A percentile compares a stretch with the other conserved stretches of the same genome.
These are phyloP conservation scores for Metahyphopichia silvanorum DNA, from an alignment of 805 yeast species.

Conservation along the genomic window DNA sequence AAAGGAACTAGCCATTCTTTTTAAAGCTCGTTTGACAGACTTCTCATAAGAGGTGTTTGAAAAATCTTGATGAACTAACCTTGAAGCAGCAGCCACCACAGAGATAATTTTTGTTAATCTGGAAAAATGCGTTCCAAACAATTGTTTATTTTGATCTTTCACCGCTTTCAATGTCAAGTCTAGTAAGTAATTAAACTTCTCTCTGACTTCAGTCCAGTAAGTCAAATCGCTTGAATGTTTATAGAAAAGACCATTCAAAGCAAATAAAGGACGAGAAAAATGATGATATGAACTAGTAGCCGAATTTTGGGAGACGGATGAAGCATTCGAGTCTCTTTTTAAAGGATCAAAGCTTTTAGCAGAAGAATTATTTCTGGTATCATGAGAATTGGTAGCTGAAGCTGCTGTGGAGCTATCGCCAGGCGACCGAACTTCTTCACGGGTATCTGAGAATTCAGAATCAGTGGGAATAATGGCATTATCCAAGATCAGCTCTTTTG, in stretches of 20 bases:
- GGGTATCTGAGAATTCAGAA: background rate
- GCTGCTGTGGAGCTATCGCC: background rate
- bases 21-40: slow-evolving; percentile 47
- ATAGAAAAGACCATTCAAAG: slow-evolving; percentile 47
- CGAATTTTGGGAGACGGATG: slow-evolving; percentile 25
- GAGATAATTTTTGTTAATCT: slow-evolving; percentile 52
- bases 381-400: background rate
- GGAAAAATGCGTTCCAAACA: slow-evolving; percentile 53
- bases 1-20: slow-evolving; percentile 50
- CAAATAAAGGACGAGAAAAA: slow-evolving; percentile 39
- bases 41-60: slow-evolving; percentile 43
- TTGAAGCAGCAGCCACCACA: slow-evolving; percentile 50
- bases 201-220: slow-evolving; percentile 56
- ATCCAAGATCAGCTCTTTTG: background rate
- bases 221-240: slow-evolving; percentile 56
- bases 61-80: slow-evolving; percentile 53
- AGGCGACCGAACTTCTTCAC: background rate
- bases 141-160: slow-evolving; percentile 45
- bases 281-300: slow-evolving; percentile 34
- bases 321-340: slow-evolving; percentile 38
- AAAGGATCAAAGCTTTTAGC: slow-evolving; percentile 23
- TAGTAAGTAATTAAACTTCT: slow-evolving; percentile 45
- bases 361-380: slow-evolving; percentile 2
- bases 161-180: slow-evolving; percentile 51
- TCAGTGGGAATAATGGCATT: background rate